Evolutionary conservation across 2,329 filamentous ascomycete species (phyloP).

Genomic region (Xylariaceae sp.): DNA sequence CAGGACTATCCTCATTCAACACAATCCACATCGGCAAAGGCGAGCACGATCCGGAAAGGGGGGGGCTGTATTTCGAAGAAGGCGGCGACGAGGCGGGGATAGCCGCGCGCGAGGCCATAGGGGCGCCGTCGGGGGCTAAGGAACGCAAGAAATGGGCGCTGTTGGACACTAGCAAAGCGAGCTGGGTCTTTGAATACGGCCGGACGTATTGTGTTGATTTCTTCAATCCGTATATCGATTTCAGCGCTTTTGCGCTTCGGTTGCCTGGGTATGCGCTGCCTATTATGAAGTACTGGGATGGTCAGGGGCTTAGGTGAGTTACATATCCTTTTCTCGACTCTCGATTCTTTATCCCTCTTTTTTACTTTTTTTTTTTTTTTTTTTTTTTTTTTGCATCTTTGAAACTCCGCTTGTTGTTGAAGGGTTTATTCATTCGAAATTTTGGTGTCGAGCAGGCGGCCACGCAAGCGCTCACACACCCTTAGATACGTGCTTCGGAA

Average conservation of each 20-base stretch:
- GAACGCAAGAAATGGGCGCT: slow-evolving; percentile 59
- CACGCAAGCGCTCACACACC: slow-evolving; percentile 65
- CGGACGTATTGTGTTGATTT: slow-evolving; percentile 60
- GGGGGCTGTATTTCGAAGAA: slow-evolving; percentile 58
- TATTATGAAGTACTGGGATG: slow-evolving; percentile 76
- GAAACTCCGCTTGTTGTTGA: too few species aligned
- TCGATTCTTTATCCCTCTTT: slow-evolving; percentile 31
- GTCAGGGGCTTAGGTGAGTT: slow-evolving; percentile 67
- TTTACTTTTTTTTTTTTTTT: slow-evolving; percentile 30
- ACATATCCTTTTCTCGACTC: not conserved
- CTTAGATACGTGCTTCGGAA: slow-evolving; percentile 92
- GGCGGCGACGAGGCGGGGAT: slow-evolving; percentile 58
- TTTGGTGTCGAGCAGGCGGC: slow-evolving; percentile 30
- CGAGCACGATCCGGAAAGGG: slow-evolving; percentile 44
- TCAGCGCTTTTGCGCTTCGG: slow-evolving; percentile 65
- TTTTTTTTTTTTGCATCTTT: not conserved
- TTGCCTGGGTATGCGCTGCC: slow-evolving; percentile 69
- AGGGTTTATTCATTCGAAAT: too few species aligned
- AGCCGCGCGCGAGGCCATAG: slow-evolving; percentile 41
- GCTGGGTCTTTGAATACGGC: slow-evolving; percentile 53
- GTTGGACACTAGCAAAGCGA: slow-evolving; percentile 43
- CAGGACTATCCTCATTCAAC: slow-evolving; percentile 77
- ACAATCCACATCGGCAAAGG: slow-evolving; percentile 61
- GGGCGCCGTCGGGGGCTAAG: slow-evolving; percentile 50
- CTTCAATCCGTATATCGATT: slow-evolving; percentile 89